Evolutionary conservation across 2,329 filamentous ascomycete genomes (phyloP).

Genomic region (Grosmannia serpens): DNA sequence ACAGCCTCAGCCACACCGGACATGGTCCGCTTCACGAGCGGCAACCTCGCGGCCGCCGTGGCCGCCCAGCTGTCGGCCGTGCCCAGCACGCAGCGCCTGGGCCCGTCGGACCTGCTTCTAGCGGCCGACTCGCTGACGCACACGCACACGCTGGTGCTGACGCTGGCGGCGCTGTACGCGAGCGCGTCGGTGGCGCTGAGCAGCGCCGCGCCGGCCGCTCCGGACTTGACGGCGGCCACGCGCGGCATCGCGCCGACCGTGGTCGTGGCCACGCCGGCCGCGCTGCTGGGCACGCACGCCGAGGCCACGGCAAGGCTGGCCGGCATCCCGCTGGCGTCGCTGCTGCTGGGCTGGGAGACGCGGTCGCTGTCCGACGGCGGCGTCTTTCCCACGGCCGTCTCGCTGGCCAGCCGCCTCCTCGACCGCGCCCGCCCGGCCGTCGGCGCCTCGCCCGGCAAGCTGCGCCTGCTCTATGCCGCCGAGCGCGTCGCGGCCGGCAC

Average conservation of each 20-base stretch:
- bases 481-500: slow-evolving; percentile 55
- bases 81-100: slow-evolving; percentile 63
- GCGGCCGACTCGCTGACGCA: slow-evolving; percentile 72
- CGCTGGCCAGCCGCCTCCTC: slow-evolving; percentile 50
- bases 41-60: slow-evolving; percentile 78
- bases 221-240: slow-evolving; percentile 62
- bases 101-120: slow-evolving; percentile 67
- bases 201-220: slow-evolving; percentile 65
- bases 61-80: slow-evolving; percentile 67
- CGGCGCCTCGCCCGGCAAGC: slow-evolving; percentile 54
- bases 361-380: slow-evolving; percentile 59
- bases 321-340: slow-evolving; percentile 38
- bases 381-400: slow-evolving; percentile 55
- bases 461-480: slow-evolving; percentile 71
- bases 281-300: slow-evolving; percentile 56
- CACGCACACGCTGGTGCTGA: slow-evolving; percentile 68
- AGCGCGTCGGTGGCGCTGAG: slow-evolving; percentile 82
- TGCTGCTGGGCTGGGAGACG: slow-evolving; percentile 61
- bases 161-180: slow-evolving; percentile 70
- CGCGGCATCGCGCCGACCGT: slow-evolving; percentile 70
- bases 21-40: slow-evolving; percentile 70
- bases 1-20: slow-evolving; percentile 29
- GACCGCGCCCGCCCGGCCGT: slow-evolving; percentile 46
- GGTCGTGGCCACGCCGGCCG: slow-evolving; percentile 64
- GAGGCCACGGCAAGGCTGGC: slow-evolving; percentile 44